Base-by-base conservation (phyloP, 805 yeast genomes). In the Ogataea thermomethanolica region DNA sequence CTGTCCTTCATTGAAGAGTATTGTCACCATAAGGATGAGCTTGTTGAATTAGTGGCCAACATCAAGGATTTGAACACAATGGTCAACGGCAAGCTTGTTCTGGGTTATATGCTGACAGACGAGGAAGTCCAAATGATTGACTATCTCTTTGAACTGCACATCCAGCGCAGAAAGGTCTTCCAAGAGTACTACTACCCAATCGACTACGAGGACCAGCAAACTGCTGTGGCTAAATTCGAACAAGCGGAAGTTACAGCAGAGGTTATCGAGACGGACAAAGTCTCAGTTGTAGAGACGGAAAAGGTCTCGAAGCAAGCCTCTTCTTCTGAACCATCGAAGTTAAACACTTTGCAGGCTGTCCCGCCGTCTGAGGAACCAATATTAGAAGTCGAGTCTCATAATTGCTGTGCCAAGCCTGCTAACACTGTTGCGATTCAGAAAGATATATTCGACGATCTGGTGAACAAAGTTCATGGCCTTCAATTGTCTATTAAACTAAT, bases 21-120 rank as follows among this genome's bases (percentile, higher is more conserved):
- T 26, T 43, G 48, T 14, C 17, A 25, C 5, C 35, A 44, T 20
- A 8, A 15, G 8, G 33, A 42, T 0, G 50, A 49, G 32, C 37
- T 53, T 12, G 33, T 48, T 36, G 27, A 29, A 3, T 34, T 37
- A n/a, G 27, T 45, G 8, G 23, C 26, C 2, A 31, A 24, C 5
- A 14, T 49, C 21, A 49, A 43, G 32, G 55, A 51, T 29, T 35
- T 54, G 37, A 53, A 51, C 25, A 33, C 27, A 4, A 13, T 26
- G 14, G 37, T 38, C 7, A 37, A 38, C 12, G 35, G 45, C 2
- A 15, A 22, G 4, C 22, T 41, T 5, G 23, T 12, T 24, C 35
- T 46, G 25, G 48, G 51, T 10, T 48, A 47, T 3, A 15, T 51
- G 2, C 39, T 43, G 29, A 38, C 13, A n/a, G 20, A 12, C 7